A percentile compares a stretch with the other conserved stretches of the same genome.
Evolutionary conservation across 2,329 filamentous ascomycete species (phyloP).

Genomic region (Cladosporium colombiae): DNA sequence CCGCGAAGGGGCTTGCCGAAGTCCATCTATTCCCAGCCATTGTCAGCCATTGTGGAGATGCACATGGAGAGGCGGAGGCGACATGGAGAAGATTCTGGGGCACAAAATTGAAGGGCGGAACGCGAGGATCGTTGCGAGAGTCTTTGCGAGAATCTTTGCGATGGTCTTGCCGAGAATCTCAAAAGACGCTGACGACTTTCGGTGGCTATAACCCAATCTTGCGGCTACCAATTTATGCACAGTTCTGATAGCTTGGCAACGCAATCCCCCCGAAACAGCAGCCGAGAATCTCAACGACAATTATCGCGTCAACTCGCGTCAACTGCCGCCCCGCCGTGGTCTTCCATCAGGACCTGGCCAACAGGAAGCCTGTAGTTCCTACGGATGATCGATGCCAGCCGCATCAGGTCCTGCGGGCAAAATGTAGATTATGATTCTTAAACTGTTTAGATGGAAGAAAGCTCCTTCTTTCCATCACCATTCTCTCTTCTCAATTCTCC

Average conservation of each 20-base stretch:
- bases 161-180: constrained; percentile 10
- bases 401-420: not conserved
- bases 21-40: not conserved
- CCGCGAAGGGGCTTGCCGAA: constrained; percentile 1
- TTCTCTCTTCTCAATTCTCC: not conserved
- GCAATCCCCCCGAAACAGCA: not conserved
- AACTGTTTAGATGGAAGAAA: not conserved
- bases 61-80: constrained; percentile 14
- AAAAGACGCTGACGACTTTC: not conserved
- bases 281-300: constrained; percentile 13
- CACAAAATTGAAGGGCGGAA: not conserved
- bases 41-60: constrained; percentile 12
- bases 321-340: not conserved
- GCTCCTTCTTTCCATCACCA: not conserved
- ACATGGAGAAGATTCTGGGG: constrained; percentile 1
- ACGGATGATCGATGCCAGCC: not conserved
- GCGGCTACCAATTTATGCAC: not conserved
- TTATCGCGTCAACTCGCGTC: not conserved
- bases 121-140: not conserved
- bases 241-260: constrained; percentile 8
- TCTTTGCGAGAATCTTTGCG: constrained; percentile 5
- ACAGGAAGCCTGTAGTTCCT: not conserved
- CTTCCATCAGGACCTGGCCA: not conserved
- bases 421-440: not conserved
- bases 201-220: no score